Percentiles rank a stretch among this genome's conserved stretches.
These are phyloP conservation scores for Barnettozyma salicaria DNA, from an alignment of 805 yeast species.

Conservation along the genomic window DNA sequence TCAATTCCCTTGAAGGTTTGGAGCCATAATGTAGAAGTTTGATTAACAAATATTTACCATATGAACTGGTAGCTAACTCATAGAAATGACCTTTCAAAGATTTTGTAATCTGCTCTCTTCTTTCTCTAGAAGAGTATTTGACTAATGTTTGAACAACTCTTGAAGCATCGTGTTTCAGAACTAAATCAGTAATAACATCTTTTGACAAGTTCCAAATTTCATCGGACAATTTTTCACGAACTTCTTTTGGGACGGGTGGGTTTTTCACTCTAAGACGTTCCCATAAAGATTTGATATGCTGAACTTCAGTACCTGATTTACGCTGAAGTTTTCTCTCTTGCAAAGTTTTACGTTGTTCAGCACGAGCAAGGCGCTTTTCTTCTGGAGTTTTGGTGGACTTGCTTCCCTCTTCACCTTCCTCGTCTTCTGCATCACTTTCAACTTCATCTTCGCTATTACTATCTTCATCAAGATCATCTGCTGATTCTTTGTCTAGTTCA, in stretches of 20 bases:
- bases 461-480: slow-evolving; percentile 22
- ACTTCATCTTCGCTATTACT: slow-evolving; percentile 21
- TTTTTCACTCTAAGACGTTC: slow-evolving; percentile 82
- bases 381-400: slow-evolving; percentile 27
- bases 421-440: slow-evolving; percentile 20
- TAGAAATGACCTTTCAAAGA: slow-evolving; percentile 73
- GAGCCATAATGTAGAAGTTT: slow-evolving; percentile 91
- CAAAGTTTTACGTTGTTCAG: slow-evolving; percentile 71
- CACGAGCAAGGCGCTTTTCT: slow-evolving; percentile 57
- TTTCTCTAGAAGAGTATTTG: slow-evolving; percentile 74
- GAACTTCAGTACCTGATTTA: slow-evolving; percentile 82
- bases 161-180: slow-evolving; percentile 92
- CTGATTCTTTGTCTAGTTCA: slow-evolving; percentile 28
- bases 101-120: slow-evolving; percentile 62
- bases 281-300: slow-evolving; percentile 83
- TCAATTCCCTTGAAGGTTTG: slow-evolving; percentile 65
- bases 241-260: slow-evolving; percentile 71
- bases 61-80: slow-evolving; percentile 82
- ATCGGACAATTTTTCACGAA: slow-evolving; percentile 70
- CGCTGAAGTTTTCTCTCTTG: slow-evolving; percentile 83
- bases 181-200: slow-evolving; percentile 75
- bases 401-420: slow-evolving; percentile 24
- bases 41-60: slow-evolving; percentile 87
- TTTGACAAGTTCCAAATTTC: slow-evolving; percentile 82
- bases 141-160: slow-evolving; percentile 92